A percentile compares a stretch with the other conserved stretches of the same genome.
Evolutionary conservation across 139 green algal genomes (phyloP).

Genomic region (Raphidocelis subcapitata): DNA sequence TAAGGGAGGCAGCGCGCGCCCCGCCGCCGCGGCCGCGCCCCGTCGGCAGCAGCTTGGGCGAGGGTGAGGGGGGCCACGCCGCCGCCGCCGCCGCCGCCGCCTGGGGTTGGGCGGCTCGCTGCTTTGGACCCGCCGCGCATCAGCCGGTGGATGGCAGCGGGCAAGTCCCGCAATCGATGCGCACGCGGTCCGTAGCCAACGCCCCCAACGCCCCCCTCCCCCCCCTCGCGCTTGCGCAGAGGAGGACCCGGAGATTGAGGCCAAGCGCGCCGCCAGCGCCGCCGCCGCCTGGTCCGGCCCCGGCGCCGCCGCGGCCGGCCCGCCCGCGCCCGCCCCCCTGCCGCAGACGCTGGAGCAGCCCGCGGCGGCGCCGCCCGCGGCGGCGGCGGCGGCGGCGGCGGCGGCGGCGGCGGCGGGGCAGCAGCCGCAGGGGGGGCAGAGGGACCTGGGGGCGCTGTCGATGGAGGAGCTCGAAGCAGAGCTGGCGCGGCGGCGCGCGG

Average conservation of each 20-base stretch:
- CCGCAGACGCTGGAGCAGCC: not conserved
- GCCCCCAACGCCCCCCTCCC: not conserved
- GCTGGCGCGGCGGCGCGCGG: constrained; percentile 62
- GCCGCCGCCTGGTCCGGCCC: constrained; percentile 71
- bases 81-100: not conserved
- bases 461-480: constrained; percentile 81
- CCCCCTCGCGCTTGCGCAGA: constrained; percentile 23
- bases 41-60: not conserved
- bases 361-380: not conserved
- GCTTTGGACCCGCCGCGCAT: not conserved
- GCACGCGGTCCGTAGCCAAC: not conserved
- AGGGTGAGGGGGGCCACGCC: not conserved
- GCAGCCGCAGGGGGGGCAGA: not conserved
- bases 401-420: not conserved
- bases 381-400: constrained; percentile 2
- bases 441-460: constrained; percentile 49
- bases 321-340: not conserved
- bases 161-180: not conserved
- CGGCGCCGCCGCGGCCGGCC: not conserved
- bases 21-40: constrained; percentile 3
- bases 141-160: not conserved
- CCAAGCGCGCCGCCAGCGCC: constrained; percentile 71
- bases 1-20: constrained; percentile 56
- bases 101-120: too few relatives aligned
- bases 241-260: constrained; percentile 79